A percentile compares a stretch with the other conserved stretches of the same genome.
These are phyloP conservation scores for Piloderma croceum DNA, from an alignment of 768 basidiomycete species.

Conservation along the genomic window DNA sequence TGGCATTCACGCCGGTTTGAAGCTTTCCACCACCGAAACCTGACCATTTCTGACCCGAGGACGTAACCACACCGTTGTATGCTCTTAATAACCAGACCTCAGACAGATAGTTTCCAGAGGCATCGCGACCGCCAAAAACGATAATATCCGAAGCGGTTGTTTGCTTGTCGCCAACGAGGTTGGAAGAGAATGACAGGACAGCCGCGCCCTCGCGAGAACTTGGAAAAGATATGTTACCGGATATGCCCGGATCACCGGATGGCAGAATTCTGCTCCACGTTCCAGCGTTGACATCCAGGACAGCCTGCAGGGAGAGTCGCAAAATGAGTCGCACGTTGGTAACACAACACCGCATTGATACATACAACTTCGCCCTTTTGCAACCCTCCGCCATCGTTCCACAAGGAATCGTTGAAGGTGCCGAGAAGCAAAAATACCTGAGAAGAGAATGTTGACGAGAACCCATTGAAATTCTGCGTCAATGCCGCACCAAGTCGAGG, in stretches of 20 bases:
- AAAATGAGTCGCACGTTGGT: background rate
- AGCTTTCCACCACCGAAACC: slow-evolving; percentile 63
- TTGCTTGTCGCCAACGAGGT: slow-evolving; percentile 53
- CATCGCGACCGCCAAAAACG: slow-evolving; percentile 74
- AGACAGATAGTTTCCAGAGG: slow-evolving; percentile 56
- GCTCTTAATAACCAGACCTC: slow-evolving; percentile 78
- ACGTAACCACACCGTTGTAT: slow-evolving; percentile 56
- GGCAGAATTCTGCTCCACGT: slow-evolving; percentile 72
- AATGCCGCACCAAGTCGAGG: slow-evolving; percentile 57
- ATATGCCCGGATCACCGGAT: slow-evolving; percentile 59
- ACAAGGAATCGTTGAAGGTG: slow-evolving; percentile 53
- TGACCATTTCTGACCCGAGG: slow-evolving; percentile 51
- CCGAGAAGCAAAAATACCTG: slow-evolving; percentile 72
- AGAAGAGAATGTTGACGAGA: slow-evolving; percentile 49
- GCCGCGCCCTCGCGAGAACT: slow-evolving; percentile 67
- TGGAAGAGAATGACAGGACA: slow-evolving; percentile 46
- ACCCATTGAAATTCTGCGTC: slow-evolving; percentile 52
- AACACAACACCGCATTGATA: too few species aligned
- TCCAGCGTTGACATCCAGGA: slow-evolving; percentile 55
- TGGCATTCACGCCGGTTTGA: slow-evolving; percentile 56
- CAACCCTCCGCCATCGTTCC: slow-evolving; percentile 61
- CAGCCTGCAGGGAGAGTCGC: slow-evolving; percentile 35
- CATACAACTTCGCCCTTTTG: slow-evolving; percentile 69
- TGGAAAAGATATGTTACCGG: slow-evolving; percentile 47
- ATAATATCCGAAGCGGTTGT: slow-evolving; percentile 57